Evolutionary conservation across 2,329 filamentous ascomycete species (phyloP).

Genomic region (Colletotrichum sp.): DNA sequence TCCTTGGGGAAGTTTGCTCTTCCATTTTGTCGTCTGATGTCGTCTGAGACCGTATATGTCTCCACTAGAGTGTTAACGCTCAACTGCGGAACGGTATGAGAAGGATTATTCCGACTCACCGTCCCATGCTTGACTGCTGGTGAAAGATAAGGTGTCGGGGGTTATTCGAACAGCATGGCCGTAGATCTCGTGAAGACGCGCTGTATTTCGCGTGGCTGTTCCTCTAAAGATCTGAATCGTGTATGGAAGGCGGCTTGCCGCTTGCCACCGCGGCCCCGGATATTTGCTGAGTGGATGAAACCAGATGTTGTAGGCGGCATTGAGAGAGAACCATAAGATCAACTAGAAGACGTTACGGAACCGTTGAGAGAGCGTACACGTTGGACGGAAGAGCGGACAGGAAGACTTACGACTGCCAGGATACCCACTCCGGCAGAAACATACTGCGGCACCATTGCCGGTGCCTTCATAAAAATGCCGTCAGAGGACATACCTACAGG

Average conservation of each 20-base stretch:
- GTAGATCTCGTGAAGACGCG: not conserved
- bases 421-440: not conserved
- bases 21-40: not conserved
- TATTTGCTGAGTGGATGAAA: not conserved
- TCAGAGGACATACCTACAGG: not conserved
- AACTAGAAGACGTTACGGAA: not conserved
- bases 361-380: not conserved
- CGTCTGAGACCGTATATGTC: not conserved
- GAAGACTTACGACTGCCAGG: not conserved
- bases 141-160: not conserved
- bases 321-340: not conserved
- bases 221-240: not conserved
- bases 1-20: not conserved
- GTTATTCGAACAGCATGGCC: not conserved
- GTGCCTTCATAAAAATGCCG: not conserved
- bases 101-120: not conserved
- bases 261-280: not conserved
- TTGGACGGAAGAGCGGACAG: not conserved
- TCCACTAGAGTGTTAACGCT: accelerated
- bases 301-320: not conserved
- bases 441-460: not conserved
- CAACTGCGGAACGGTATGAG: not conserved
- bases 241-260: not conserved
- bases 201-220: not conserved
- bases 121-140: not conserved